These are phyloP conservation scores for Buxus sempervirens DNA, from an alignment of 164 flowering plant species.

Conservation along the genomic window DNA sequence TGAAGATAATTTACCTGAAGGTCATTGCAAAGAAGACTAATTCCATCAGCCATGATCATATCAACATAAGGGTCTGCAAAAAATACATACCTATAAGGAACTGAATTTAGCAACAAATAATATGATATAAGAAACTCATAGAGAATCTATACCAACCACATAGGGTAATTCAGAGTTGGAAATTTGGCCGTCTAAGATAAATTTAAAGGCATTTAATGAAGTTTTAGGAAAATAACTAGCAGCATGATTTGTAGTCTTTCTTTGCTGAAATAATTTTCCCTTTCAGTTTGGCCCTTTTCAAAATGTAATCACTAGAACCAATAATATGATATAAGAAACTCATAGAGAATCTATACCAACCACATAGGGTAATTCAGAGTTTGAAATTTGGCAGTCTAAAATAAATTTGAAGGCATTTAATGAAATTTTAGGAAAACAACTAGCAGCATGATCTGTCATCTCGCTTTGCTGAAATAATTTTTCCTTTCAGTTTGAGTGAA, in stretches of 20 bases:
- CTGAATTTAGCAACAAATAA: not conserved
- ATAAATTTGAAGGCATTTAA: too few species aligned
- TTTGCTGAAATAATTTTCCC: not conserved
- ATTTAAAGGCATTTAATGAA: too few species aligned
- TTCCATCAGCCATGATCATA: conserved; percentile 95
- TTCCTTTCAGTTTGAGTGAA: not conserved
- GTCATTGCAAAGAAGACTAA: conserved; percentile 79
- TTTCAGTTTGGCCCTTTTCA: not conserved
- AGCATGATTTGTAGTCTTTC: not conserved
- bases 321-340: not conserved
- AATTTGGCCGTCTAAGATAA: not conserved
- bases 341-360: too few species aligned
- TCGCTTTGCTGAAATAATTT: not conserved
- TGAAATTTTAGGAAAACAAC: too few species aligned
- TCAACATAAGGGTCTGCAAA: conserved; percentile 77
- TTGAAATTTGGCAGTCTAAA: not conserved
- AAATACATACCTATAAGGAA: conserved; percentile 7
- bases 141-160: too few species aligned
- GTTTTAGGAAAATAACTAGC: too few species aligned
- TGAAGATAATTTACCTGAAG: conserved; percentile 57
- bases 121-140: not conserved
- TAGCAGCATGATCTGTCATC: not conserved
- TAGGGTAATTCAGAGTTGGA: not conserved
- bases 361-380: not conserved
- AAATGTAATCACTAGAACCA: too few species aligned